phyloP scores from a whole-genome alignment of 1,284 basidiomycete species.

The Tylopilus sp. region DNA sequence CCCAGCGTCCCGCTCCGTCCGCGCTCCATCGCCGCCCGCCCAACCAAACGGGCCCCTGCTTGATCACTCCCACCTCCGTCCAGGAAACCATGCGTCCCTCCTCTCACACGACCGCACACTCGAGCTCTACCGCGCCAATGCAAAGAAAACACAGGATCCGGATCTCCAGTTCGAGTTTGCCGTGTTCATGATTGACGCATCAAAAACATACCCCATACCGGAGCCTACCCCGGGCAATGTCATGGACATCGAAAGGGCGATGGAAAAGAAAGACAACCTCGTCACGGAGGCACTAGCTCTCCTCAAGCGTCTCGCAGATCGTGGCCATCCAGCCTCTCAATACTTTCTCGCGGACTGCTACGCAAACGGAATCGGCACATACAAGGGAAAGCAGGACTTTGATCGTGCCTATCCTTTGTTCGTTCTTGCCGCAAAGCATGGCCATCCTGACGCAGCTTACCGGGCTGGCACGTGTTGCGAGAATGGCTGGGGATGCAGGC shows the following conservation, averaged over 20 bases:
- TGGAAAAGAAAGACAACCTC: conserved; percentile 82
- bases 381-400: conserved; percentile 89
- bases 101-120: conserved; percentile 94
- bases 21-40: conserved; percentile 38
- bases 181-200: conserved; percentile 97
- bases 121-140: conserved; percentile 94
- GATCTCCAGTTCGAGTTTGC: conserved; percentile 98
- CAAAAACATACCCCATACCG: conserved; percentile 81
- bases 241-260: conserved; percentile 74
- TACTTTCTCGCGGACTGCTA: conserved; percentile 98
- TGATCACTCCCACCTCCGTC: conserved; percentile 91
- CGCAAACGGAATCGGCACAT: conserved; percentile 93
- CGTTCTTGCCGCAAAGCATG: conserved; percentile 94
- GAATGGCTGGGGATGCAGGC: conserved; percentile 96
- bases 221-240: conserved; percentile 62
- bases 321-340: conserved; percentile 91
- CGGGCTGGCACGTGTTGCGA: conserved; percentile 97
- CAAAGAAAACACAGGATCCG: conserved; percentile 98
- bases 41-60: conserved; percentile 66
- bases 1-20: conserved; percentile 39
- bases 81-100: conserved; percentile 88
- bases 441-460: conserved; percentile 95
- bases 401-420: conserved; percentile 96
- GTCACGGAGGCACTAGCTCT: conserved; percentile 82
- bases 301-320: conserved; percentile 87